Evolutionary conservation across 176 grass and related monocot genomes (phyloP), one percentile per base, ranked within the genome.

Genomic region (Eragrostis curvula): DNA sequence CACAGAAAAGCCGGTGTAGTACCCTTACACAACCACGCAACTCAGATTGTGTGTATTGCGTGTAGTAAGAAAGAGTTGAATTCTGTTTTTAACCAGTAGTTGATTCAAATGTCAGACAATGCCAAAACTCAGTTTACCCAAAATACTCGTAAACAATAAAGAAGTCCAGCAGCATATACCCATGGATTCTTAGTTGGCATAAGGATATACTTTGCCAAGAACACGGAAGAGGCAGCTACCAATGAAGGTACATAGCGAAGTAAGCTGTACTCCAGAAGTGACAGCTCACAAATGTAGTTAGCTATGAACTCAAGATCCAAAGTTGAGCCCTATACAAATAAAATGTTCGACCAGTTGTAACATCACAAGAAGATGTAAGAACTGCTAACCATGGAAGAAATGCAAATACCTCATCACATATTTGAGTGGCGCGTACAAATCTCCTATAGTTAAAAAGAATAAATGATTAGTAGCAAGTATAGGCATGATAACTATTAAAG

Each of bases 211-310:
- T 79, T 94, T 0, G 92, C 95, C 81, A 95, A 77, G 81, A 98
- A 98, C 71, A 94, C 90, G 42, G 88, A 90, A 64, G 95, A 88
- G 71, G 92, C 90, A 78, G 90, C 95, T 83, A 98, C 59, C 40
- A 91, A 30, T 78, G 95, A 98, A 75, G 95, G 95, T 64, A 79
- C 48, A 67, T 94, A 91, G 78, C 81, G 84, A 75, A 98, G 92
- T 80, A 97, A 85, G 70, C 74, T 93, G 86, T 98, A 95, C 66
- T 98, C 95, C 3, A 98, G 86, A 91, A 98, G 90, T 50, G 92
- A 95, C 55, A 95, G 84, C 79, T 95, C 95, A 52, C 88, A 82
- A 81, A 98, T 65, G 81, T 98, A 98, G 78, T 79, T 93, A 60
- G 90, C 79, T 68, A 98, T 85, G 81, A 95, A 95, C 86, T 98